These are phyloP conservation scores for Aethionema arabicum DNA, from an alignment of 345 rosid species.

Conservation along the genomic window DNA sequence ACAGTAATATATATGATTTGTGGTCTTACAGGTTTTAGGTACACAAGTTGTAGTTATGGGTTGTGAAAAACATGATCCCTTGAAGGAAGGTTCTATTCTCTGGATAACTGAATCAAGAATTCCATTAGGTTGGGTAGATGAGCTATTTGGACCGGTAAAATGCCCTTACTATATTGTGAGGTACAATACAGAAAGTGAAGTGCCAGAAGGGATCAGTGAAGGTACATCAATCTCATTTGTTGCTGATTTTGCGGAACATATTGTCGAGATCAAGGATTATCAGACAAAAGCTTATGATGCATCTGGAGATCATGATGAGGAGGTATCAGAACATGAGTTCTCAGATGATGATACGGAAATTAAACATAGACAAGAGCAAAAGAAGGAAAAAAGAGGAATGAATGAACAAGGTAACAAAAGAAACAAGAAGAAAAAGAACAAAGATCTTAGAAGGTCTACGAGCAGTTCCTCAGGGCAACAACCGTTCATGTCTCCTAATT, in stretches of 20 bases:
- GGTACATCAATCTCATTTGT: conserved; percentile 76
- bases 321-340: conserved; percentile 73
- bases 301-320: conserved; percentile 94
- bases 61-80: conserved; percentile 70
- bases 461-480: conserved; percentile 35
- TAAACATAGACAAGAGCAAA: conserved; percentile 61
- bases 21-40: conserved; percentile 54
- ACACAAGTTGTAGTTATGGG: conserved; percentile 89
- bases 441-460: conserved; percentile 47
- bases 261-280: conserved; percentile 60
- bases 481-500: conserved; percentile 25
- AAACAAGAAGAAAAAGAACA: conserved; percentile 52
- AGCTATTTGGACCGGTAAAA: conserved; percentile 92
- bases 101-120: conserved; percentile 72
- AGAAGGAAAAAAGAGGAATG: conserved; percentile 66
- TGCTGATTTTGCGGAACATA: conserved; percentile 70
- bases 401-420: conserved; percentile 52
- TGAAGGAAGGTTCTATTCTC: conserved; percentile 77
- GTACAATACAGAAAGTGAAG: conserved; percentile 85
- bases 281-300: conserved; percentile 96
- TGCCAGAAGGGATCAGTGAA: conserved; percentile 58
- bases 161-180: conserved; percentile 83
- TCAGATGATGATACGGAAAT: conserved; percentile 98
- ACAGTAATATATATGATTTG: conserved; percentile 17
- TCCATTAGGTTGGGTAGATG: conserved; percentile 82